Evolutionary conservation across 2,329 filamentous ascomycete species (phyloP).

Genomic region (Colletotrichum brevisporum): DNA sequence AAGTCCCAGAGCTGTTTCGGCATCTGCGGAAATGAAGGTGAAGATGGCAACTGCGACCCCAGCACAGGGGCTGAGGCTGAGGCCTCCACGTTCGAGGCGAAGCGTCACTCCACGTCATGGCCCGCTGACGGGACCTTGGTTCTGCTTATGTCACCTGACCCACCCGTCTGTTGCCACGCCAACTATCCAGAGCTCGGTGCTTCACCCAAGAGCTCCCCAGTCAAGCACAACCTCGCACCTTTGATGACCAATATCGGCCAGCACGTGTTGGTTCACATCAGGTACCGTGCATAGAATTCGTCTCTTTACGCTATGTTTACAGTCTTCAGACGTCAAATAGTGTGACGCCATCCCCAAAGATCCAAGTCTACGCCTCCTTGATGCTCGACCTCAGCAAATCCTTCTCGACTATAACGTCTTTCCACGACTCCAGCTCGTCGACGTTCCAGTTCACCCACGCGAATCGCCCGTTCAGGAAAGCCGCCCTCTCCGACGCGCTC

Average conservation of each 20-base stretch:
- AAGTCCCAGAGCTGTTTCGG: too few species aligned
- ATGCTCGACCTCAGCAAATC: slow-evolving; percentile 34
- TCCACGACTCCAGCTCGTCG: slow-evolving; percentile 43
- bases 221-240: too few species aligned
- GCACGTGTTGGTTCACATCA: too few species aligned
- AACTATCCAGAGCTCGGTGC: too few species aligned
- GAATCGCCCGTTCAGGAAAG: slow-evolving; percentile 51
- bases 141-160: slow-evolving; percentile 8
- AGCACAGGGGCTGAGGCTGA: background rate
- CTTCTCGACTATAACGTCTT: slow-evolving; percentile 38
- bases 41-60: background rate
- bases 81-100: slow-evolving; percentile 3
- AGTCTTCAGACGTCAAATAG: too few species aligned
- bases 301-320: too few species aligned
- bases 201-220: too few species aligned
- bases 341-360: too few species aligned
- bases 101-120: slow-evolving; percentile 12
- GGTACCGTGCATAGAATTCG: too few species aligned
- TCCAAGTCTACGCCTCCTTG: slow-evolving; percentile 15
- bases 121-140: background rate
- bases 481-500: slow-evolving; percentile 47
- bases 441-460: slow-evolving; percentile 54
- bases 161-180: background rate
- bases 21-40: background rate
- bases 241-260: too few species aligned